A percentile compares a stretch with the other conserved stretches of the same genome.
phyloP scores from a whole-genome alignment of 1,139 yeast genomes.

The Taphrina communis region DNA sequence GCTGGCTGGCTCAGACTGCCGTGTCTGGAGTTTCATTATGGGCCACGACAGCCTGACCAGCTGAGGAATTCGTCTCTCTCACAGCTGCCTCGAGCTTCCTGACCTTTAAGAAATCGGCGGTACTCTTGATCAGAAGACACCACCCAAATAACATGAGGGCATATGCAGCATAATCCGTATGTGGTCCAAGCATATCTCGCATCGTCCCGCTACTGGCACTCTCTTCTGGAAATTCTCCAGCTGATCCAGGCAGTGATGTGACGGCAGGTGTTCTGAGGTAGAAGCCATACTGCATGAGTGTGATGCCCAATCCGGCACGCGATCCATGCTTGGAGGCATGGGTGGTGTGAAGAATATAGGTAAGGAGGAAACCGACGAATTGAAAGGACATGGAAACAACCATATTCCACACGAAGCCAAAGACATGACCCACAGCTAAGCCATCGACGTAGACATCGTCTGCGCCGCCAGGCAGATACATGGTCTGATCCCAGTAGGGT shows the following conservation, averaged over 20 bases:
- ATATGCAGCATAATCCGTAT: slow-evolving; percentile 56
- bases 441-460: slow-evolving; percentile 96
- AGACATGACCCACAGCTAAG: slow-evolving; percentile 89
- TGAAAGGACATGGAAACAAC: slow-evolving; percentile 85
- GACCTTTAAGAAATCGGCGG: slow-evolving; percentile 75
- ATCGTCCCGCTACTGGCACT: slow-evolving; percentile 53
- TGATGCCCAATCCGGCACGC: slow-evolving; percentile 86
- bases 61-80: slow-evolving; percentile 49
- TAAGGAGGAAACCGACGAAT: slow-evolving; percentile 87
- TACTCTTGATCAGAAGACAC: slow-evolving; percentile 67
- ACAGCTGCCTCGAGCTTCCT: slow-evolving; percentile 74
- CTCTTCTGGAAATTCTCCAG: slow-evolving; percentile 58
- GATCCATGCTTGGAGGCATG: slow-evolving; percentile 98
- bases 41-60: slow-evolving; percentile 43
- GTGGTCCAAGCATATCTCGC: slow-evolving; percentile 51
- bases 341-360: slow-evolving; percentile 89
- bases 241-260: slow-evolving; percentile 51
- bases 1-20: slow-evolving; percentile 24
- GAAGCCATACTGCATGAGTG: slow-evolving; percentile 78
- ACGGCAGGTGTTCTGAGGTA: slow-evolving; percentile 64
- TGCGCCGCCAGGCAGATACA: slow-evolving; percentile 76
- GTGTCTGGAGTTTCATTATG: slow-evolving; percentile 37
- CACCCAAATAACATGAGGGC: slow-evolving; percentile 71
- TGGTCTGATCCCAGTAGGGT: slow-evolving; percentile 93
- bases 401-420: slow-evolving; percentile 88